Conservation (phyloP, 2,329 filamentous ascomycete genomes). For the Colletotrichum endophyticum region DNA sequence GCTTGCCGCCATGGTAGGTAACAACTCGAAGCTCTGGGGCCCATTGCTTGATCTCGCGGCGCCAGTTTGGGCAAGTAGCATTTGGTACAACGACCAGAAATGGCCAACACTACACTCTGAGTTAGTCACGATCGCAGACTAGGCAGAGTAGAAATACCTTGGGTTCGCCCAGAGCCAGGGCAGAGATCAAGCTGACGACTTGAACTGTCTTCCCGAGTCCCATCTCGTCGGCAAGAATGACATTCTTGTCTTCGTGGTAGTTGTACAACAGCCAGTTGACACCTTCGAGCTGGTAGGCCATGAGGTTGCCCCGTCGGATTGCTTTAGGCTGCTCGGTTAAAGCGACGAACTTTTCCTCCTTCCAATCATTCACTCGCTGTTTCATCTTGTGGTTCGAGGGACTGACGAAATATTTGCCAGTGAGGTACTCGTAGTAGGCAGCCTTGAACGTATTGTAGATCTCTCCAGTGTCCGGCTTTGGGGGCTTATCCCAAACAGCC, state of each 20-base stretch:
- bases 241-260: conserved; percentile 81
- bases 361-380: conserved; percentile 71
- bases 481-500: conserved; percentile 86
- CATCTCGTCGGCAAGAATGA: conserved; percentile 97
- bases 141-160: conserved; percentile 36
- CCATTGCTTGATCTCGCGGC: conserved; percentile 94
- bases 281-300: conserved; percentile 92
- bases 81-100: conserved; percentile 95
- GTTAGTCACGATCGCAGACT: background rate
- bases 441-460: conserved; percentile 80
- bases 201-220: conserved; percentile 97
- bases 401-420: conserved; percentile 72
- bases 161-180: conserved; percentile 69
- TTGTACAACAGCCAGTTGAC: conserved; percentile 95
- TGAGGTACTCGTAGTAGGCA: conserved; percentile 87
- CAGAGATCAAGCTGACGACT: conserved; percentile 81
- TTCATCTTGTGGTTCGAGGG: conserved; percentile 65
- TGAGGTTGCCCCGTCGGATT: conserved; percentile 79
- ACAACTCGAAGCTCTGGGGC: conserved; percentile 84
- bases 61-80: conserved; percentile 96
- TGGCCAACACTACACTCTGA: conserved; percentile 70
- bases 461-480: conserved; percentile 64
- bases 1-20: conserved; percentile 84
- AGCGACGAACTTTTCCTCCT: conserved; percentile 70
- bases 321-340: conserved; percentile 74